phyloP scores from a whole-genome alignment of 2,329 filamentous ascomycete genomes.

The Byssothecium circinans region DNA sequence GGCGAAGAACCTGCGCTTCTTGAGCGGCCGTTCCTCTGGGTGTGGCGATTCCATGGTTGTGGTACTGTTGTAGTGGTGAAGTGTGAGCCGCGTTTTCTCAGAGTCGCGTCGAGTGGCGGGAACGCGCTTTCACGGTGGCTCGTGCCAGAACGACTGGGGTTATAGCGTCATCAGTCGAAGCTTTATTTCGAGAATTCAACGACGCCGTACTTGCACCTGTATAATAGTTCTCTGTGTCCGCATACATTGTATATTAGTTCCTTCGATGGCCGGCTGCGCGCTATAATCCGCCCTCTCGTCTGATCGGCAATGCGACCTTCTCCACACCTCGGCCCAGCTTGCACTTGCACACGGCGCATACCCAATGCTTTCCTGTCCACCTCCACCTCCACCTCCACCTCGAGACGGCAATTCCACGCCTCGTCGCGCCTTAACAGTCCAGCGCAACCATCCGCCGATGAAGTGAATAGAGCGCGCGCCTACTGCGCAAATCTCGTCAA shows the following conservation, averaged over 20 bases:
- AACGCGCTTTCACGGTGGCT: conserved; percentile 37
- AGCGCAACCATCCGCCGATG: conserved; percentile 42
- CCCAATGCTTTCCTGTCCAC: background rate
- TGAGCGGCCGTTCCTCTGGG: conserved; percentile 57
- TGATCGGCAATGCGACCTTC: conserved; percentile 30
- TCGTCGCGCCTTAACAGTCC: conserved; percentile 23
- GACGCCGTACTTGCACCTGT: conserved; percentile 1
- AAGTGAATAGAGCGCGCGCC: conserved; percentile 56
- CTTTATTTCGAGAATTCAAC: conserved; percentile 8
- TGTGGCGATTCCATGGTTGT: conserved; percentile 43
- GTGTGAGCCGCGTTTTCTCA: conserved; percentile 5
- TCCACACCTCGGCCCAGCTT: conserved; percentile 22
- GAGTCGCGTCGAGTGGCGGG: conserved; percentile 24
- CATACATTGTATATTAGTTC: no score
- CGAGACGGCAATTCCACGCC: conserved; percentile 24
- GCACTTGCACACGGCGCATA: conserved; percentile 22
- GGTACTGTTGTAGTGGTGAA: conserved; percentile 3
- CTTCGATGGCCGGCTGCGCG: no score
- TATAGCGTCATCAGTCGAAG: conserved; percentile 29
- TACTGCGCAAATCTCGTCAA: conserved; percentile 63
- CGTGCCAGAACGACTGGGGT: conserved; percentile 14
- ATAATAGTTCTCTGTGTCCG: no score
- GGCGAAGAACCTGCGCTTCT: conserved; percentile 66
- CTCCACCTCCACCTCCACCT: background rate
- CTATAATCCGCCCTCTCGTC: no score